Evolutionary conservation across 129 eudicot species (phyloP), one percentile per base, ranked within the genome.

Genomic region (Flaveria sonorensis): DNA sequence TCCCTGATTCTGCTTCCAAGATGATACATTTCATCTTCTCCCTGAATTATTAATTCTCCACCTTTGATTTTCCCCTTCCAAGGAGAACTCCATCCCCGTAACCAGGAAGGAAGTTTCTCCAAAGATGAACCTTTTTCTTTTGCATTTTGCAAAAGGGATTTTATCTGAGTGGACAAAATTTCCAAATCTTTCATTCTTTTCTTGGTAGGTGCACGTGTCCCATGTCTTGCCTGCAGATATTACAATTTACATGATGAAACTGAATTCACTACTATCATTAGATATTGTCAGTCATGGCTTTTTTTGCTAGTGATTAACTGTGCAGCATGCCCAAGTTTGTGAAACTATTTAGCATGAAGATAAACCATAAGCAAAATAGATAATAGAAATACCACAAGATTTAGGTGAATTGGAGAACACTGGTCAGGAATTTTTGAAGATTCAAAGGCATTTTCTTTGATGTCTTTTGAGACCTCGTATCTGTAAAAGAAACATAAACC

Each of bases 171-270:
- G 2, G 89, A 85, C 60, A 95, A 75, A 26, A 79, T 83, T 70
- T 91, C 97, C 42, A 95, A 57, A 13, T 86, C 91, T 85, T 72
- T 86, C 86, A 87, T 72, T 79, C 82, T 87, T 83, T 91, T 95
- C 89, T 87, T 95, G n/a, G 97, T 95, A 56, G 99, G 99, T 68
- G 96, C 90, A 83, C 97, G 93, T 24, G 99, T 95, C 71, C 99
- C 99, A 81, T 95, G 99, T 71, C 99, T 85, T 60, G 97, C 97
- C 99, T 95, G 89, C 70, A 75, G 14, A 65, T 36, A 69, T 68
- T 68, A 83, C 77, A 20, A 2, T n/a, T 12, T 55, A 57, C 10
- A 47, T 55, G 39, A 32, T 23, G 18, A 59, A 59, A 59, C 11
- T 59, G 28, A 26, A 1, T 61, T 61, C 67, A 26, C 40, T 5